Evolutionary conservation across 2,329 filamentous ascomycete species (phyloP).

Genomic region (Calonectria leucothoes): DNA sequence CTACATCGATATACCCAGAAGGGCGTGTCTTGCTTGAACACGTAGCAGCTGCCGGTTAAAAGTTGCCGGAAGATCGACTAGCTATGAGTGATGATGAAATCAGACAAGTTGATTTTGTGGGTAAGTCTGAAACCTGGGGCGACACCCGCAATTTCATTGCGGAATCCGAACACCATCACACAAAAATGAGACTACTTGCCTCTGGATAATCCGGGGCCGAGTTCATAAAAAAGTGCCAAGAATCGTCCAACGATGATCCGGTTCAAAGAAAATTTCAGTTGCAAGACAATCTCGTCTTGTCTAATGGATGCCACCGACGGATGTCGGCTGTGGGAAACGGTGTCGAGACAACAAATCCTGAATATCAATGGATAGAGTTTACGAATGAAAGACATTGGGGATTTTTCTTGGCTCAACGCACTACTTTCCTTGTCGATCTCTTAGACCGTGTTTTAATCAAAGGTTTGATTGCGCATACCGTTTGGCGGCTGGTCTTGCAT

Average conservation of each 20-base stretch:
- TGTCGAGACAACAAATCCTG: background rate
- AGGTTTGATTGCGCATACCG: background rate
- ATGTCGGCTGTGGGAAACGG: background rate
- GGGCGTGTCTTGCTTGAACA: background rate
- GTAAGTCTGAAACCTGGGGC: background rate
- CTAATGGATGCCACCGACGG: background rate
- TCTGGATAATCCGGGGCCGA: background rate
- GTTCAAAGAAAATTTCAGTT: background rate
- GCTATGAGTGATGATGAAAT: background rate
- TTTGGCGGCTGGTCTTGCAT: background rate
- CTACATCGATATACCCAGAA: background rate
- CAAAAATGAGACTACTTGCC: background rate
- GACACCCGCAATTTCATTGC: background rate
- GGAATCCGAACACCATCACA: background rate
- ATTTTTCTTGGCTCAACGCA: background rate
- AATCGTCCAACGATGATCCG: background rate
- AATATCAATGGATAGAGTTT: background rate
- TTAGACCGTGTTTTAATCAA: background rate
- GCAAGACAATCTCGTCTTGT: background rate
- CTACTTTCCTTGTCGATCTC: background rate
- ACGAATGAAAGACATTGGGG: background rate
- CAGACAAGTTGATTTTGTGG: background rate
- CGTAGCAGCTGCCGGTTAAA: background rate
- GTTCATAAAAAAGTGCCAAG: background rate
- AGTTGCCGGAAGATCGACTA: background rate